These are phyloP conservation scores for Eimeria zaria DNA, from an alignment of 169 alveolate genomes.

Conservation along the genomic window DNA sequence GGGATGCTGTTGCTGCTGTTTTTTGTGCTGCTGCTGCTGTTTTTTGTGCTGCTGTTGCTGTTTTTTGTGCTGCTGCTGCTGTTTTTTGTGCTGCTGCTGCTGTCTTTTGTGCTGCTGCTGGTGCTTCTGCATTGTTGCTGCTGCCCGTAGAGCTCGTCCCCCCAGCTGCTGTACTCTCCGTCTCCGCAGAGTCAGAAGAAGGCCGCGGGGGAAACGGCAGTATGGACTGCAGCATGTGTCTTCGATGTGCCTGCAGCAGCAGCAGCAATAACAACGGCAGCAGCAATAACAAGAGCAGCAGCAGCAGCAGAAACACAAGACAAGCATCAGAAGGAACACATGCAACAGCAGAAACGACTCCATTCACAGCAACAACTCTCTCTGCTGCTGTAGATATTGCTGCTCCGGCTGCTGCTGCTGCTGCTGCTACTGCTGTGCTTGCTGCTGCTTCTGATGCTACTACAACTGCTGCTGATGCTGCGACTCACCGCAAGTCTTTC, in stretches of 20 bases:
- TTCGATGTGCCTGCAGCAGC: slow-evolving; percentile 36
- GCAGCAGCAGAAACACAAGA: slow-evolving; percentile 1
- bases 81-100: not conserved
- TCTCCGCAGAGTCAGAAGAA: not conserved
- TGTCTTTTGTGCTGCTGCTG: not conserved
- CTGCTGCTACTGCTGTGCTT: not conserved
- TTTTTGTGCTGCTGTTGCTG: not conserved
- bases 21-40: not conserved
- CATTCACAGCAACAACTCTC: not conserved
- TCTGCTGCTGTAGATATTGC: not conserved
- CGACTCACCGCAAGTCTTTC: slow-evolving; percentile 57
- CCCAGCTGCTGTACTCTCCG: not conserved
- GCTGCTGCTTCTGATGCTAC: not conserved
- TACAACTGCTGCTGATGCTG: not conserved
- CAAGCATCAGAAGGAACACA: too few species aligned
- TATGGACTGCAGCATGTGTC: slow-evolving; percentile 18
- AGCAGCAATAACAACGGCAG: slow-evolving; percentile 9
- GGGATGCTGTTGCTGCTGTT: not conserved
- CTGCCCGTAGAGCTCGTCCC: not conserved
- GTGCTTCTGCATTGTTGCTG: not conserved
- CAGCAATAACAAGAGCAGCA: slow-evolving; percentile 10
- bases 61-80: not conserved
- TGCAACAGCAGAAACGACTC: not conserved
- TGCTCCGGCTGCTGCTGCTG: not conserved
- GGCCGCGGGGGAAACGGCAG: slow-evolving; percentile 6